Evolutionary conservation across 768 basidiomycete genomes (phyloP).

Genomic region (Xerocomellus chrysenteron): DNA sequence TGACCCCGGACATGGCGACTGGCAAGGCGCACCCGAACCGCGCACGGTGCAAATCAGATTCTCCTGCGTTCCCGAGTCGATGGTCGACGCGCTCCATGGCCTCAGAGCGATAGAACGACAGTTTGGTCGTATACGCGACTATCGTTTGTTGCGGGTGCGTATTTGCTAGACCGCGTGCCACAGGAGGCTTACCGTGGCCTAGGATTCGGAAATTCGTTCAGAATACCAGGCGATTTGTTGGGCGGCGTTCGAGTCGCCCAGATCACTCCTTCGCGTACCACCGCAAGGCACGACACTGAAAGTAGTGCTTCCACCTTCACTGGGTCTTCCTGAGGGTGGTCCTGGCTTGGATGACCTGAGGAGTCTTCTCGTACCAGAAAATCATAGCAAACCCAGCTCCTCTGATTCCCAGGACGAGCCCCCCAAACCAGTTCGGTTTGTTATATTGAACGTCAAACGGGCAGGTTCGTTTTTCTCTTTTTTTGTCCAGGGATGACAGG

Average conservation of each 20-base stretch:
- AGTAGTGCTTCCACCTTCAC: constrained; percentile 28
- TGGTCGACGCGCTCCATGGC: constrained; percentile 51
- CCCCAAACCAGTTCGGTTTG: constrained; percentile 5
- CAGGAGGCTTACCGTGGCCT: not conserved
- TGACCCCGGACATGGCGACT: constrained; percentile 20
- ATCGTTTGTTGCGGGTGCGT: constrained; percentile 42
- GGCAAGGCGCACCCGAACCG: constrained; percentile 6
- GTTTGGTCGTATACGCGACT: constrained; percentile 50
- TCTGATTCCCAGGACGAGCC: constrained; percentile 5
- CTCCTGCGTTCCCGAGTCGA: constrained; percentile 41
- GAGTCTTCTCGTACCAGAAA: constrained; percentile 24
- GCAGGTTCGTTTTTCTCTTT: constrained; percentile 21
- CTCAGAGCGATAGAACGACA: constrained; percentile 55
- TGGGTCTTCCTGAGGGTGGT: constrained; percentile 31
- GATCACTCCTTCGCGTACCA: constrained; percentile 39
- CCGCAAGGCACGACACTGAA: constrained; percentile 29
- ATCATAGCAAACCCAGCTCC: not conserved
- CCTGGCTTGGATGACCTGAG: constrained; percentile 33
- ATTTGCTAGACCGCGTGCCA: not conserved
- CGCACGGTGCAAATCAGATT: constrained; percentile 41
- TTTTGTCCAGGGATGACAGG: not conserved
- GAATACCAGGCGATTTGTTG: constrained; percentile 44
- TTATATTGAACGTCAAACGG: constrained; percentile 21
- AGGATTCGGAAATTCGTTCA: constrained; percentile 50
- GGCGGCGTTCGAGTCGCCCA: constrained; percentile 46